These are phyloP conservation scores for Colletotrichum cuscutae DNA, from an alignment of 2,329 filamentous ascomycete species.

Conservation along the genomic window DNA sequence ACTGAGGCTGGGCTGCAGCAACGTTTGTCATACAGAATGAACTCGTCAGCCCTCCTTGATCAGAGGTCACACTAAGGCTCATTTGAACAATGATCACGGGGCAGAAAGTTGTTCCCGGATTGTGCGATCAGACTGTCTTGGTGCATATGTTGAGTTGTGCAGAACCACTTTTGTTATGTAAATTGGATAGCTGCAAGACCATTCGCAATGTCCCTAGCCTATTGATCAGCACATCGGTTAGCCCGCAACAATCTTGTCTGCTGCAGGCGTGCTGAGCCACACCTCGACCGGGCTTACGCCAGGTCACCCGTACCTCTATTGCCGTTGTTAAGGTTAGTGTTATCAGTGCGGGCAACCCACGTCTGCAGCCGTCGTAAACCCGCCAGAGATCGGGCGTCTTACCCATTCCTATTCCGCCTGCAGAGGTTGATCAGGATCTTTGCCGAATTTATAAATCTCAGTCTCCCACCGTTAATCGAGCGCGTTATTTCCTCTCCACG, in stretches of 20 bases:
- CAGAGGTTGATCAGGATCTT: neutral
- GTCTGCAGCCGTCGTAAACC: slow-evolving; percentile 19
- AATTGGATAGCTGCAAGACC: neutral
- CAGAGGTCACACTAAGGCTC: neutral
- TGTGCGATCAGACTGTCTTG: neutral
- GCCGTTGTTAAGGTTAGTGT: neutral
- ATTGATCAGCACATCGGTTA: too few relatives aligned
- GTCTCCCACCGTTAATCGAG: neutral
- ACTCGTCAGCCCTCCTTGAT: neutral
- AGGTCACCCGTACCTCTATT: neutral
- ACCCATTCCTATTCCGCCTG: neutral
- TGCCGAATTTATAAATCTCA: slow-evolving; percentile 8
- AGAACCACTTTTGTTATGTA: neutral
- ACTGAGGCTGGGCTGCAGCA: neutral
- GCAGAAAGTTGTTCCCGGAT: neutral
- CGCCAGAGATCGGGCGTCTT: neutral
- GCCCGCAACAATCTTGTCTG: neutral
- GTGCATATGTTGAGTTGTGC: slow-evolving; percentile 20
- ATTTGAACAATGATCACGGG: slow-evolving; percentile 21
- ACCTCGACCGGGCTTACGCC: neutral
- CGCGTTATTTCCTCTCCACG: neutral
- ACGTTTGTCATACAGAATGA: slow-evolving; percentile 22
- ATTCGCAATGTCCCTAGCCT: neutral
- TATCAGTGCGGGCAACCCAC: neutral
- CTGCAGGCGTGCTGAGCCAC: neutral